Conservation (phyloP, 768 basidiomycete species). For the Sutorius australiensis region DNA sequence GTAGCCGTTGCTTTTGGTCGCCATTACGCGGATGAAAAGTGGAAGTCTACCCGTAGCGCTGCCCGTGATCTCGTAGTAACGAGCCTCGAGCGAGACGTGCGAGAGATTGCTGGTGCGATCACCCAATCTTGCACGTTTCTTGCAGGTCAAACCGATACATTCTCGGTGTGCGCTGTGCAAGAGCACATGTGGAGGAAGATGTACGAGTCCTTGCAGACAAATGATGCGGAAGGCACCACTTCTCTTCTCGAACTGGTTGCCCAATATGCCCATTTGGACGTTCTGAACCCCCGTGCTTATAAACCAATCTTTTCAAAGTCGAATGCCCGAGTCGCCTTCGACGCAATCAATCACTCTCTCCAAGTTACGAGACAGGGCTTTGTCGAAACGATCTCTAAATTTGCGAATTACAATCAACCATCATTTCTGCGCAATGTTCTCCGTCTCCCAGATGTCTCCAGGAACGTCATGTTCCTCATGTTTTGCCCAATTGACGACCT, state of each 20-base stretch:
- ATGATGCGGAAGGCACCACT: constrained; percentile 56
- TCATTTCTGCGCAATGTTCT: constrained; percentile 54
- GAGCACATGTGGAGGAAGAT: constrained; percentile 65
- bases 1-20: constrained; percentile 45
- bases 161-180: constrained; percentile 42
- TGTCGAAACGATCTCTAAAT: constrained; percentile 54
- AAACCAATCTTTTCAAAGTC: constrained; percentile 33
- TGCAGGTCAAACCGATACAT: constrained; percentile 26
- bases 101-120: constrained; percentile 31
- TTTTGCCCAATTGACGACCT: constrained; percentile 79
- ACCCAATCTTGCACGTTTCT: constrained; percentile 32
- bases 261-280: constrained; percentile 62
- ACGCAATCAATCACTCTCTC: constrained; percentile 61
- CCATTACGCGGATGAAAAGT: constrained; percentile 36
- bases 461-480: constrained; percentile 62
- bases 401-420: constrained; percentile 59
- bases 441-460: constrained; percentile 49
- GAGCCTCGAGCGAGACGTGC: constrained; percentile 33
- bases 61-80: constrained; percentile 40
- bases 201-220: constrained; percentile 55
- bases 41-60: constrained; percentile 39
- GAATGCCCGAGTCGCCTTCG: constrained; percentile 36
- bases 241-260: constrained; percentile 57
- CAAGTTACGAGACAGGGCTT: constrained; percentile 58
- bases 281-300: constrained; percentile 52